Conservation (phyloP, 2,329 filamentous ascomycete genomes). For the Aspergillus uvarum region DNA sequence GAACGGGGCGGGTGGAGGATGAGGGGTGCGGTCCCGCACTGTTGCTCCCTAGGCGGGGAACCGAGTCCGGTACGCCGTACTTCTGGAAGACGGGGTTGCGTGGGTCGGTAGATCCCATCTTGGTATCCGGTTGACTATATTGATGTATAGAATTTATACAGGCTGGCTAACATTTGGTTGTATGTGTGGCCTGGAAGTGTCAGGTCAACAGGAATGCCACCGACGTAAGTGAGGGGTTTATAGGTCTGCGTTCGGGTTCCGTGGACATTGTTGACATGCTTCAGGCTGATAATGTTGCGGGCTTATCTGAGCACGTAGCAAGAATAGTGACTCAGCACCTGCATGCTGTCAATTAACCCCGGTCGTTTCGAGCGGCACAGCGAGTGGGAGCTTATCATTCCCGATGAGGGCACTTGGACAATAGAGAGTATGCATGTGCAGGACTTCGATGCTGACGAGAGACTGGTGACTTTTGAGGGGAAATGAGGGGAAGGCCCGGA, state of each 20-base stretch:
- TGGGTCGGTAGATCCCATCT: not conserved
- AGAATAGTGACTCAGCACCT: not conserved
- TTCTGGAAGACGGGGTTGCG: conserved; percentile 7
- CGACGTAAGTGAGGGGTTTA: not conserved
- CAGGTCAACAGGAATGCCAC: not conserved
- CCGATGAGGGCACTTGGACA: too few species aligned
- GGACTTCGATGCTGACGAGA: too few species aligned
- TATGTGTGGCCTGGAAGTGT: not conserved
- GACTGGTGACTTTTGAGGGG: not conserved
- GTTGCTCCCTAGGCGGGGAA: conserved; percentile 4
- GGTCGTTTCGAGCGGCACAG: not conserved
- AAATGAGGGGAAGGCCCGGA: not conserved
- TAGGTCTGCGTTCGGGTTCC: not conserved
- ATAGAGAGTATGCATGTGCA: too few species aligned
- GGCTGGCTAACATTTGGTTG: too few species aligned
- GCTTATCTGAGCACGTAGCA: not conserved
- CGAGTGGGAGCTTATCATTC: not conserved
- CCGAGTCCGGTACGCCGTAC: not conserved
- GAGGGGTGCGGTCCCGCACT: conserved; percentile 7
- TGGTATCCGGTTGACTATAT: not conserved
- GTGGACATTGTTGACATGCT: not conserved
- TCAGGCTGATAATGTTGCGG: not conserved
- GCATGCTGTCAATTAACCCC: not conserved
- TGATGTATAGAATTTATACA: too few species aligned
- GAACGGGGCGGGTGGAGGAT: conserved; percentile 3